Conservation (phyloP, 768 basidiomycete species). For the Suillus lakei region DNA sequence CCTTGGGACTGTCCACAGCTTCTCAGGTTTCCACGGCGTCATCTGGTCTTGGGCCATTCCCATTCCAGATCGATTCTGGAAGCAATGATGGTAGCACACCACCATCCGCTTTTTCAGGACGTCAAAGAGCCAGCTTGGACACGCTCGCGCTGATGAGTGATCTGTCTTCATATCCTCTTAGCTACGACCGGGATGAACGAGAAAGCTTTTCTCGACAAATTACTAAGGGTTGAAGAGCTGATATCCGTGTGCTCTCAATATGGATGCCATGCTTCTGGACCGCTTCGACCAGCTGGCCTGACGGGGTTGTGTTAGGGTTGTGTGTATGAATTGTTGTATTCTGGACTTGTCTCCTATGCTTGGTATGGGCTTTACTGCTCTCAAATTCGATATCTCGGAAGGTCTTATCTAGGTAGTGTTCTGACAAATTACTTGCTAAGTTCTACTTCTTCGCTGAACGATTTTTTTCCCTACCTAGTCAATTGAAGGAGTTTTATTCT, state of each 20-base stretch:
- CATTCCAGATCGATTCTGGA: slow-evolving; percentile 83
- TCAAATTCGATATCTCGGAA: slow-evolving; percentile 3
- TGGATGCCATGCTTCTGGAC: slow-evolving; percentile 13
- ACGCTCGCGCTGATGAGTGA: slow-evolving; percentile 85
- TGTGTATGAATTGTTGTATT: slow-evolving; percentile 36
- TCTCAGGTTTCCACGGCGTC: slow-evolving; percentile 81
- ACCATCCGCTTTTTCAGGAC: slow-evolving; percentile 44
- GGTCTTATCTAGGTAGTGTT: slow-evolving; percentile 6
- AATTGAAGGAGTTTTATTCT: slow-evolving; percentile 9
- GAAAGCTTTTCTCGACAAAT: slow-evolving; percentile 24
- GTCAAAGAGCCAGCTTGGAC: slow-evolving; percentile 82
- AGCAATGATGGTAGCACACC: slow-evolving; percentile 37
- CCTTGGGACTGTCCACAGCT: slow-evolving; percentile 73
- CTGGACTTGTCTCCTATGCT: slow-evolving; percentile 19
- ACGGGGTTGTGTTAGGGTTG: slow-evolving; percentile 18
- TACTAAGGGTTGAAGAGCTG: slow-evolving; percentile 28
- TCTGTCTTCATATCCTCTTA: slow-evolving; percentile 81
- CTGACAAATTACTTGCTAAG: slow-evolving; percentile 9
- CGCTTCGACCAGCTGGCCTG: slow-evolving; percentile 33
- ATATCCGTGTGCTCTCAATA: slow-evolving; percentile 3
- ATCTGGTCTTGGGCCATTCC: slow-evolving; percentile 82
- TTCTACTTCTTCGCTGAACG: slow-evolving; percentile 11
- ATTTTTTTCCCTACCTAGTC: slow-evolving; percentile 9
- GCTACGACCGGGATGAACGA: slow-evolving; percentile 57
- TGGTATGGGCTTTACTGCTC: slow-evolving; percentile 16